phyloP scores from a whole-genome alignment of 129 eudicot genomes.

The Chrysanthemum makinoi region DNA sequence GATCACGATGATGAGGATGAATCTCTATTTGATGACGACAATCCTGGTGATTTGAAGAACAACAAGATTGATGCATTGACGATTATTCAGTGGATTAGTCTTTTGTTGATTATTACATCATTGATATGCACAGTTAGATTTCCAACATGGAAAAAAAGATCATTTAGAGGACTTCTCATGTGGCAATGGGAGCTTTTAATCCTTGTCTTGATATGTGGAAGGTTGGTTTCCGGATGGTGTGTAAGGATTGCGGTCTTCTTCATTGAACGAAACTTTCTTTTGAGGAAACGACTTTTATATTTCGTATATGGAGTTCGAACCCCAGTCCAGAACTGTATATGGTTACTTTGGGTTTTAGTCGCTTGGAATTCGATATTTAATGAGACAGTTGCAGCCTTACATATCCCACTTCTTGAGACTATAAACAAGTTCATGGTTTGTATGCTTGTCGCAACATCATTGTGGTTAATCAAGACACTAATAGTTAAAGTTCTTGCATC shows the following conservation, averaged over 20 bases:
- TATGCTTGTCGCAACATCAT: conserved; percentile 31
- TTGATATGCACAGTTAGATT: conserved; percentile 35
- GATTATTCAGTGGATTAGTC: conserved; percentile 46
- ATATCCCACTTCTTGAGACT: conserved; percentile 27
- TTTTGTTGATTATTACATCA: conserved; percentile 36
- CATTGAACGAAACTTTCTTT: conserved; percentile 33
- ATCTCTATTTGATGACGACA: conserved; percentile 52
- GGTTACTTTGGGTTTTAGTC: conserved; percentile 36
- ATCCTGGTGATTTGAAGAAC: conserved; percentile 54
- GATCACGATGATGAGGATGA: conserved; percentile 66
- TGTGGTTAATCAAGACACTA: conserved; percentile 38
- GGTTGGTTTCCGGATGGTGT: conserved; percentile 41
- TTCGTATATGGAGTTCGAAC: conserved; percentile 40
- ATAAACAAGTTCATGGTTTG: conserved; percentile 41
- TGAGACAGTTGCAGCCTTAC: conserved; percentile 18
- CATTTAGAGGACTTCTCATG: conserved; percentile 31
- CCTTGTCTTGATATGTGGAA: conserved; percentile 37
- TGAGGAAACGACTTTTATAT: conserved; percentile 30
- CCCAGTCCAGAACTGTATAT: conserved; percentile 37
- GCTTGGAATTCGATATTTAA: conserved; percentile 36
- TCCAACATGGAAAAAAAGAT: conserved; percentile 28
- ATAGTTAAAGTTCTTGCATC: conserved; percentile 42
- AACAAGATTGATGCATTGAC: conserved; percentile 45
- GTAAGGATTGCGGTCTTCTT: conserved; percentile 34
- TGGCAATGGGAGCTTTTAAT: conserved; percentile 47